Conservation (phyloP, 23 red algal species). For the Cyanidium caldarium region DNA sequence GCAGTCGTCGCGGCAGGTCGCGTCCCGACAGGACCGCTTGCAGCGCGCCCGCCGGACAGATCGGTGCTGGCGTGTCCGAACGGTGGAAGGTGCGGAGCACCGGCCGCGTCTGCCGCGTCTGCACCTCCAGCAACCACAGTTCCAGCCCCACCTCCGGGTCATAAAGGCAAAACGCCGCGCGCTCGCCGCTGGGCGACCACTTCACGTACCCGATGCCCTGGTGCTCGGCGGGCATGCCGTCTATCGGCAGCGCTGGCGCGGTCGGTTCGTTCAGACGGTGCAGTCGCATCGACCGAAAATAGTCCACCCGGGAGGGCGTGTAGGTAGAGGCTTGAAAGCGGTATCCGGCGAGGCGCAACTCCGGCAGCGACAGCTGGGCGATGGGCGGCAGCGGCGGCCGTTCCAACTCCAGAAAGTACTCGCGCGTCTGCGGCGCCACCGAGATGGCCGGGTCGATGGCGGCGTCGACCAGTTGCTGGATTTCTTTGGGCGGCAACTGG, state of each 20-base stretch:
- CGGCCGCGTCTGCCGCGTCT: neutral
- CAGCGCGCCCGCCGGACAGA: neutral
- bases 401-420: constrained; percentile 57
- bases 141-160: constrained; percentile 51
- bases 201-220: constrained; percentile 50
- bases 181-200: constrained; percentile 68
- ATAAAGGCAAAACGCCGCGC: constrained; percentile 61
- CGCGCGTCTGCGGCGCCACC: constrained; percentile 30
- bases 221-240: constrained; percentile 9
- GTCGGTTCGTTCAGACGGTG: constrained; percentile 29
- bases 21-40: neutral
- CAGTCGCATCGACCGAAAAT: constrained; percentile 47
- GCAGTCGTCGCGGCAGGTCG: constrained; percentile 15
- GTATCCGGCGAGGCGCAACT: constrained; percentile 75
- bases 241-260: constrained; percentile 10
- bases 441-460: constrained; percentile 31
- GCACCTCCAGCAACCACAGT: constrained; percentile 51
- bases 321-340: constrained; percentile 75
- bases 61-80: neutral
- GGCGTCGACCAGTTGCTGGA: constrained; percentile 52
- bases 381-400: constrained; percentile 53
- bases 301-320: constrained; percentile 59
- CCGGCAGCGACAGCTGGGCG: constrained; percentile 47
- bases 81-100: neutral
- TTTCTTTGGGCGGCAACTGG: constrained; percentile 37